Conservation (phyloP, 208 protist species). For the Trypanosoma congolense region DNA sequence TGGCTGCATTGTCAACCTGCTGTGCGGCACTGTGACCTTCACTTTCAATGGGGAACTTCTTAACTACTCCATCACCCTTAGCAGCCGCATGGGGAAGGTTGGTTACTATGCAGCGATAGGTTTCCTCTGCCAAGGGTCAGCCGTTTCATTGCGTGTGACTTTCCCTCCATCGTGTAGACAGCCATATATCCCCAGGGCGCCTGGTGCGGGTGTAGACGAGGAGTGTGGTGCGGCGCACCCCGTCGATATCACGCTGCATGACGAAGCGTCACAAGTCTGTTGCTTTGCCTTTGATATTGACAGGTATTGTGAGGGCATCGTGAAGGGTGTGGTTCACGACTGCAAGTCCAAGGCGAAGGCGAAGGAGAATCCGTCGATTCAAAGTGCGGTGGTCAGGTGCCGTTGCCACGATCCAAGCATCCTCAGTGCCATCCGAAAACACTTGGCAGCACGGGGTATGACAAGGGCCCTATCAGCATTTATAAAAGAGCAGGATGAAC, state of each 20-base stretch:
- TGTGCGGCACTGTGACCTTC: slow-evolving; percentile 53
- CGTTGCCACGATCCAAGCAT: slow-evolving; percentile 33
- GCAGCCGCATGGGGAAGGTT: slow-evolving; percentile 7
- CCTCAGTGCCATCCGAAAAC: slow-evolving; percentile 39
- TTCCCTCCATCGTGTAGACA: slow-evolving; percentile 30
- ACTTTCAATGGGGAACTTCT: slow-evolving; percentile 54
- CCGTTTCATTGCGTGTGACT: slow-evolving; percentile 32
- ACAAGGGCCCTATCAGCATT: slow-evolving; percentile 30
- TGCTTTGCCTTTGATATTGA: slow-evolving; percentile 31
- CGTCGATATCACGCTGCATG: neutral
- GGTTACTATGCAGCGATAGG: slow-evolving; percentile 63
- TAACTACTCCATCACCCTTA: slow-evolving; percentile 14
- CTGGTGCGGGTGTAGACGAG: neutral
- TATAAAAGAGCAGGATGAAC: slow-evolving; percentile 31
- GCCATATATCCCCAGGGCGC: slow-evolving; percentile 7
- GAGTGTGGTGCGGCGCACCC: neutral
- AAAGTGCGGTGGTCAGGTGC: too few relatives aligned
- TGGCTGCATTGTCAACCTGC: slow-evolving; percentile 67
- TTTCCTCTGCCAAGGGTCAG: slow-evolving; percentile 33
- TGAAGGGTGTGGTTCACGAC: slow-evolving; percentile 9
- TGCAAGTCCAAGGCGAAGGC: slow-evolving; percentile 3
- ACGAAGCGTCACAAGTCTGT: slow-evolving; percentile 1
- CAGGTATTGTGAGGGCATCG: slow-evolving; percentile 22
- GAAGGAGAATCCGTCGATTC: neutral
- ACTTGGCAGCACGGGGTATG: slow-evolving; percentile 50